Conservation (phyloP, 1,284 basidiomycete species). For the Ganoderma lingzhi region DNA sequence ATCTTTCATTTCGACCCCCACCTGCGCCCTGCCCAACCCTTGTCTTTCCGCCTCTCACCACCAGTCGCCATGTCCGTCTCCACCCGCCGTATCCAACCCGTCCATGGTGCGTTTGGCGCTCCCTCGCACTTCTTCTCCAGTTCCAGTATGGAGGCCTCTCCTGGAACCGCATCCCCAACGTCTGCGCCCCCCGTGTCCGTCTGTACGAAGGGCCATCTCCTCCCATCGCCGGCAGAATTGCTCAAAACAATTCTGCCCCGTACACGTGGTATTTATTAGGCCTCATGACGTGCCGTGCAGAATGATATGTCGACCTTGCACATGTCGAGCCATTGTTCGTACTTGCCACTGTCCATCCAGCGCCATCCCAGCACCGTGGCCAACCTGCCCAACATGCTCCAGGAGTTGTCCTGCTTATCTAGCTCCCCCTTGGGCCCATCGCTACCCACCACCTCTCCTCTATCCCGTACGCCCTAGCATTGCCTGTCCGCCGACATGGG, state of each 20-base stretch:
- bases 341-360: not conserved
- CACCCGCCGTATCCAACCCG: constrained; percentile 42
- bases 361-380: not conserved
- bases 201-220: constrained; percentile 19
- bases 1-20: not conserved
- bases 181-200: constrained; percentile 32
- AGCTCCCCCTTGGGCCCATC: not conserved
- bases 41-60: not conserved
- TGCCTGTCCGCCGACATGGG: constrained; percentile 51
- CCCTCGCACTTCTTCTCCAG: constrained; percentile 32
- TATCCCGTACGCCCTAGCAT: not conserved
- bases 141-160: constrained; percentile 32
- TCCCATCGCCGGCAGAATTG: constrained; percentile 3
- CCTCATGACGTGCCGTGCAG: not conserved
- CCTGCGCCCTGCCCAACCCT: not conserved
- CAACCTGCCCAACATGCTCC: not conserved
- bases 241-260: no score
- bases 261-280: not conserved
- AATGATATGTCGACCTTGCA: not conserved
- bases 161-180: constrained; percentile 40
- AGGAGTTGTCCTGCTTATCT: constrained; percentile 2
- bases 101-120: constrained; percentile 38
- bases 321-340: not conserved
- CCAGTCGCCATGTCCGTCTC: constrained; percentile 34
- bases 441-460: not conserved